Evolutionary conservation across 2,329 filamentous ascomycete genomes (phyloP).

Genomic region (Epichloe hybrida): DNA sequence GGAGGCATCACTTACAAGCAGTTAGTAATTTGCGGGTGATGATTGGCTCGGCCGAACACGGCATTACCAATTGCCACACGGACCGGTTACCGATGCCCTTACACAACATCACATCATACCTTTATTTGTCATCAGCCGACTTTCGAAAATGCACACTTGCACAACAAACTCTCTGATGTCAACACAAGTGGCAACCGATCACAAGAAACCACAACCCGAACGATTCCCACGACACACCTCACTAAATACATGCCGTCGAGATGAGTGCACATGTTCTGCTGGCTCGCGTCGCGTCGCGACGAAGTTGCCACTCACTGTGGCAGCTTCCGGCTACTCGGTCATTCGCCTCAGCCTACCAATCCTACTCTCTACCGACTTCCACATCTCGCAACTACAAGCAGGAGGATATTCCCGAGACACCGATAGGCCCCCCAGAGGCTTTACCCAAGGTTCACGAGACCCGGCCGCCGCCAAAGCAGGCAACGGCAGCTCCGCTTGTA

Average conservation of each 20-base stretch:
- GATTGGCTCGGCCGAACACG: slow-evolving; percentile 12
- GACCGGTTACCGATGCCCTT: slow-evolving; percentile 3
- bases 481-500: slow-evolving; percentile 9
- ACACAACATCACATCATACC: not conserved
- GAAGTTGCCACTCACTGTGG: slow-evolving; percentile 25
- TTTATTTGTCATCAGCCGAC: too few species aligned
- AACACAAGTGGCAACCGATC: not conserved
- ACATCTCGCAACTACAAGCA: slow-evolving; percentile 27
- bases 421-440: slow-evolving; percentile 28
- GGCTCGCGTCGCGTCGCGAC: slow-evolving; percentile 27
- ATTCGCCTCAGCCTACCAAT: slow-evolving; percentile 30
- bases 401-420: slow-evolving; percentile 31
- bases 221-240: not conserved
- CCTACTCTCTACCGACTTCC: slow-evolving; percentile 35
- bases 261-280: slow-evolving; percentile 32
- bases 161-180: too few species aligned
- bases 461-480: slow-evolving; percentile 24
- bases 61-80: slow-evolving; percentile 7
- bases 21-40: slow-evolving; percentile 5
- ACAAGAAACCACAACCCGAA: not conserved
- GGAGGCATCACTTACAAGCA: not conserved
- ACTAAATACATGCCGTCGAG: slow-evolving; percentile 12
- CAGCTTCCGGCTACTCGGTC: slow-evolving; percentile 26
- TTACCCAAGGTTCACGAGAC: slow-evolving; percentile 41
- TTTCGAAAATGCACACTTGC: too few species aligned